These are phyloP conservation scores for Discostella stelligera DNA, from an alignment of 352 stramenopile genomes.

Conservation along the genomic window DNA sequence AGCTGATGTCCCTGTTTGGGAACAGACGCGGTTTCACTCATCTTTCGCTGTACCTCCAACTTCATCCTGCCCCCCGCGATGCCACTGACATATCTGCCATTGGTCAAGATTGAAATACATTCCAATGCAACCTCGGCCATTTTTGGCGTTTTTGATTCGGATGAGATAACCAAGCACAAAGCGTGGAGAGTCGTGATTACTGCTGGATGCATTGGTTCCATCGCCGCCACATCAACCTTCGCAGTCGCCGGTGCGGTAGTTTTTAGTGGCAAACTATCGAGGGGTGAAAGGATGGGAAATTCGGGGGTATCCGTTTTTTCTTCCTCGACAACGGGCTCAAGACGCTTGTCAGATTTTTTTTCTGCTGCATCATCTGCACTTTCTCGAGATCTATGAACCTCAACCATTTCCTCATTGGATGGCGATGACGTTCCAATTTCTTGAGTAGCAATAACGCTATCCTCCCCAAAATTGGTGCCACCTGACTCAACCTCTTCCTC, in stretches of 20 bases:
- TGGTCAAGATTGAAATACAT: constrained; percentile 65
- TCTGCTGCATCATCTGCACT: constrained; percentile 2
- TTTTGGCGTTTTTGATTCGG: constrained; percentile 66
- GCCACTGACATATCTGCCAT: constrained; percentile 70
- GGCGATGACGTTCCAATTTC: not conserved
- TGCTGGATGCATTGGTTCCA: constrained; percentile 68
- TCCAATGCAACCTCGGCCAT: constrained; percentile 70
- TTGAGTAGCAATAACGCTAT: constrained; percentile 3
- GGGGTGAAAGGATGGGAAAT: constrained; percentile 1
- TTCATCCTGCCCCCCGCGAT: constrained; percentile 64
- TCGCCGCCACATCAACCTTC: constrained; percentile 54
- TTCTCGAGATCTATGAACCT: not conserved
- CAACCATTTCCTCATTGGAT: not conserved
- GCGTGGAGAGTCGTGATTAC: constrained; percentile 63
- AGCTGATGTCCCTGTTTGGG: constrained; percentile 3
- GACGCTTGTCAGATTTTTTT: constrained; percentile 33
- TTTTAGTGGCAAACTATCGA: constrained; percentile 8
- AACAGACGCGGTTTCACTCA: constrained; percentile 19
- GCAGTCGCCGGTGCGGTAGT: not conserved
- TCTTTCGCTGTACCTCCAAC: constrained; percentile 48
- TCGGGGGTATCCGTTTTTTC: constrained; percentile 22
- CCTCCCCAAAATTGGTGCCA: not conserved
- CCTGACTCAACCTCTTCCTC: constrained; percentile 22
- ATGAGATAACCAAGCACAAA: constrained; percentile 62
- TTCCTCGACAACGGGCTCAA: constrained; percentile 44